phyloP scores from a whole-genome alignment of 106 monocot species.

The Platanthera zijinensis region DNA sequence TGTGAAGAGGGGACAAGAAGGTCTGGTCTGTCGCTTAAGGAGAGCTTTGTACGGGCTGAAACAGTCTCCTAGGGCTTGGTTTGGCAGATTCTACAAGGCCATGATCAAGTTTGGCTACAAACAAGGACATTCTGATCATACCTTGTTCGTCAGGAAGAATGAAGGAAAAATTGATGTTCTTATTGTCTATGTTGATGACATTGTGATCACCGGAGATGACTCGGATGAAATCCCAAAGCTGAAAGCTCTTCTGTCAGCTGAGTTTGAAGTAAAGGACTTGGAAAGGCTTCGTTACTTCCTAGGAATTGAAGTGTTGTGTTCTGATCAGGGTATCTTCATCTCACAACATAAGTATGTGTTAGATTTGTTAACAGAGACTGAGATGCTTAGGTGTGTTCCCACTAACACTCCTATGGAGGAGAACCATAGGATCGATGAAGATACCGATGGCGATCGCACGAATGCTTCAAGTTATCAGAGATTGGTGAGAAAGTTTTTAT shows the following conservation, averaged over 20 bases:
- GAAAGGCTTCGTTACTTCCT: background rate
- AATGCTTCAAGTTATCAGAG: too few species aligned
- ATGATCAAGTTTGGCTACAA: background rate
- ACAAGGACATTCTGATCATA: background rate
- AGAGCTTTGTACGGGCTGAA: background rate
- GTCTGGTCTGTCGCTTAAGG: background rate
- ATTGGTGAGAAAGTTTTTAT: too few species aligned
- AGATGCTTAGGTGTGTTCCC: too few species aligned
- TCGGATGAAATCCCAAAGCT: too few species aligned
- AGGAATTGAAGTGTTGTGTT: background rate
- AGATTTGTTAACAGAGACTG: too few species aligned
- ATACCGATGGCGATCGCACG: too few species aligned
- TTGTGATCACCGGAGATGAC: too few species aligned
- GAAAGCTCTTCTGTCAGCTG: background rate
- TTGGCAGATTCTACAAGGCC: background rate
- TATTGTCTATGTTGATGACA: too few species aligned
- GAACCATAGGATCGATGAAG: too few species aligned
- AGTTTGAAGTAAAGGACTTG: background rate
- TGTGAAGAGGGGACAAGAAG: background rate
- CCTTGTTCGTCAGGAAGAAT: background rate
- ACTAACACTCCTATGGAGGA: too few species aligned
- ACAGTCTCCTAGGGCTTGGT: background rate
- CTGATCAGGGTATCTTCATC: too few species aligned
- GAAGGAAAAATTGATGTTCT: background rate
- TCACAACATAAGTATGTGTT: too few species aligned